Percentiles rank a stretch among this genome's conserved stretches.
phyloP scores from a whole-genome alignment of 1,284 basidiomycete genomes.

The Caloboletus firmus region DNA sequence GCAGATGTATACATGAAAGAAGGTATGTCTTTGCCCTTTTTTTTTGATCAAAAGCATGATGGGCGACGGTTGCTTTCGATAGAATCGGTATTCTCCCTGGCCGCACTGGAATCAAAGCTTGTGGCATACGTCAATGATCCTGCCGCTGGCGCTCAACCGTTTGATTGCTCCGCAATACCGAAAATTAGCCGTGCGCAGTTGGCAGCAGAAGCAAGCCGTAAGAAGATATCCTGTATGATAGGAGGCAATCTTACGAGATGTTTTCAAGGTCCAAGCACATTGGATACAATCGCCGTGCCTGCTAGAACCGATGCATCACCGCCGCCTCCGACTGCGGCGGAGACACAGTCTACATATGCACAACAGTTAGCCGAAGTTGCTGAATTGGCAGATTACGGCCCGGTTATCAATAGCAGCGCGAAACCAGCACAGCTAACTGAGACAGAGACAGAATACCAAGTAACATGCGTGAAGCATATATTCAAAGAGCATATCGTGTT shows the following conservation, averaged over 20 bases:
- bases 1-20: slow-evolving; percentile 90
- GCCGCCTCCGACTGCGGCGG: slow-evolving; percentile 72
- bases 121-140: slow-evolving; percentile 88
- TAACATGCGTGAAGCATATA: slow-evolving; percentile 94
- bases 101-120: slow-evolving; percentile 83
- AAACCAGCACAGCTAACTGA: slow-evolving; percentile 89
- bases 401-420: slow-evolving; percentile 83
- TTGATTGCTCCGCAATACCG: slow-evolving; percentile 81
- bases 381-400: slow-evolving; percentile 84
- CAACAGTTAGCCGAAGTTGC: slow-evolving; percentile 85
- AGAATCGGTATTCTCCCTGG: slow-evolving; percentile 92
- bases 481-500: slow-evolving; percentile 96
- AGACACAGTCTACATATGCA: slow-evolving; percentile 84
- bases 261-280: slow-evolving; percentile 68
- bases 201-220: slow-evolving; percentile 81
- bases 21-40: slow-evolving; percentile 47
- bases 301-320: slow-evolving; percentile 62
- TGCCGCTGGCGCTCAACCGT: slow-evolving; percentile 63
- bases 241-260: slow-evolving; percentile 1
- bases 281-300: slow-evolving; percentile 80
- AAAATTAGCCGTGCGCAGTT: slow-evolving; percentile 91
- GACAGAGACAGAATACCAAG: slow-evolving; percentile 97
- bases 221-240: slow-evolving; percentile 35
- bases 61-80: slow-evolving; percentile 7
- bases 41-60: background rate